Base-by-base conservation (phyloP, 192 early-diverging fungal genomes). In the Coemansia pectinata region DNA sequence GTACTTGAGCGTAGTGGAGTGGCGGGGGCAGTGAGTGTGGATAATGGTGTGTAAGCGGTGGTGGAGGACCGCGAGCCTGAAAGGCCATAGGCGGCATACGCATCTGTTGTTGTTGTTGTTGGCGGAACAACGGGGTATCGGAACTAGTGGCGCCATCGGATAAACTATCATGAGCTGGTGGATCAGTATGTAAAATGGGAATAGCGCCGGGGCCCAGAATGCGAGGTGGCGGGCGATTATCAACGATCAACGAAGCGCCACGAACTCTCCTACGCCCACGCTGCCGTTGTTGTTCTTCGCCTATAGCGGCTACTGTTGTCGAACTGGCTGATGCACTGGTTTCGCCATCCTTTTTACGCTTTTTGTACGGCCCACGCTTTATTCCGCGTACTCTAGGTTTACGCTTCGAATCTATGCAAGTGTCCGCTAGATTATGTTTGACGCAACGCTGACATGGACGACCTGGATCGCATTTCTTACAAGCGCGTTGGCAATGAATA, bases 381-480 rank as follows among this genome's bases (percentile, higher is more conserved):
- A 94, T 85, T 11, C 94, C 94, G 69, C 90, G 90, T 67, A 91
- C 90, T 17, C 94, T 85, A 40, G 91, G 90, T 74, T 94, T 94
- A 58, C 94, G 87, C 29, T 86, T 85, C 9, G 93, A 94, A 75
- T 94, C 88, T 0, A 87, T 84, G 69, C 94, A 95, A 3, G 89
- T 85, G 25, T 86, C 88, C 0, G 82, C 82, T 17, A 95, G 72
- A 31, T 86, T 86, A 60, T 90, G 90, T 67, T 90, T 90, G 50
- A 91, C 71, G 70, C 96, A 98, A 6, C 95, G 87, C 70, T 78
- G 73, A 70, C 96, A 96, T 2, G 95, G 96, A 57, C 95, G 74
- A n/a, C 74, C 88, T 60, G 90, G 89, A 67, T 93, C 94, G 75
- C 96, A 96, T 76, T 95, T 96, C 78, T 98, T 98, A 79, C 93